Evolutionary conservation across 2,329 filamentous ascomycete genomes (phyloP).

Genomic region (Fusarium acutatum): DNA sequence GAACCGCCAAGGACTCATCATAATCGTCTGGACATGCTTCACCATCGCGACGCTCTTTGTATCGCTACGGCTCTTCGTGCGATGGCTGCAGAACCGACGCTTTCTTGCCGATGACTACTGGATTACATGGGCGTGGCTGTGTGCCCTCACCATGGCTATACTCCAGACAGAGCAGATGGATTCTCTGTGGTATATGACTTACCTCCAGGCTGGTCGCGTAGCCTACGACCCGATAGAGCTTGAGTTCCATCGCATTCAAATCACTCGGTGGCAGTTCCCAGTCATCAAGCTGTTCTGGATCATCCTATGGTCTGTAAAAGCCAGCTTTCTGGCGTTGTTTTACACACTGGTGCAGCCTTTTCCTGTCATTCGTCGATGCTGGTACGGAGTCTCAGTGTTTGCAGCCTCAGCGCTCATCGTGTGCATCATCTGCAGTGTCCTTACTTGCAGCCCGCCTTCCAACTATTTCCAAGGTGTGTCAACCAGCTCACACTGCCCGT

Average conservation of each 20-base stretch:
- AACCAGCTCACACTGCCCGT: no score
- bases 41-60: constrained; percentile 8
- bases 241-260: background rate
- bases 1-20: background rate
- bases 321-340: constrained; percentile 16
- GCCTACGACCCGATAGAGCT: background rate
- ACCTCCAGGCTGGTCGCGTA: constrained; percentile 5
- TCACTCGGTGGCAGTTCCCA: constrained; percentile 18
- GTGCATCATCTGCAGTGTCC: constrained; percentile 6
- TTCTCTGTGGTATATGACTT: constrained; percentile 16
- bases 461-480: constrained; percentile 11
- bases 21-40: constrained; percentile 18
- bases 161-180: constrained; percentile 24
- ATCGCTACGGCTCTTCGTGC: background rate
- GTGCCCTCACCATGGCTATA: constrained; percentile 16
- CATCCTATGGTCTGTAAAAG: constrained; percentile 22
- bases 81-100: constrained; percentile 13
- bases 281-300: constrained; percentile 29
- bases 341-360: constrained; percentile 15
- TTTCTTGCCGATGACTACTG: constrained; percentile 24
- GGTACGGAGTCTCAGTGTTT: constrained; percentile 14
- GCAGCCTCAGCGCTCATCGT: background rate
- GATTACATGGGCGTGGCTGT: constrained; percentile 17
- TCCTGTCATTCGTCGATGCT: background rate
- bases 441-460: constrained; percentile 12